Base-by-base conservation (phyloP, 2,329 filamentous ascomycete species). In the Verticillium isaacii region DNA sequence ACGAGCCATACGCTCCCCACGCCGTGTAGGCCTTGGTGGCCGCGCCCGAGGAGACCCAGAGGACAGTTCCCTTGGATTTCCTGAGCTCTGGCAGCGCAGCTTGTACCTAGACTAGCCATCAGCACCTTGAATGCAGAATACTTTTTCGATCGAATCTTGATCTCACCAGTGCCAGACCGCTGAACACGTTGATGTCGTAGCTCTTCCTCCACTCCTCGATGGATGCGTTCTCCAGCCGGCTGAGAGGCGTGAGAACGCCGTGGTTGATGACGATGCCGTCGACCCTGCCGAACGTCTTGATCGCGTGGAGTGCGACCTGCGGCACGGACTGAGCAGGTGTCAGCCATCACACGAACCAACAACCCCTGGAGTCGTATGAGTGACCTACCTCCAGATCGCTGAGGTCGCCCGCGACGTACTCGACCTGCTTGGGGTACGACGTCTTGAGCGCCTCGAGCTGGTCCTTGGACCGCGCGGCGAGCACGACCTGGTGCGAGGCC, bases 261-360 rank as follows among this genome's bases (percentile, higher is more conserved):
- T 99, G 95, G 74, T 98, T 98, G 64, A 98, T 78, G 14, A 99
- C 86, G 55, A 99, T 73, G 1, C 88, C 90, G 71, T 99, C 93
- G 5, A 99, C 76, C 57, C 79, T 81, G 11, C 88, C 89, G 73
- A 92, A 98, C 0, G 84, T 78, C 32, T 83, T 77, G 12, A 90
- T 70, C 0, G 93, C 89, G 1, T 87, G 76, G 3, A 88, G 80
- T 5, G 92, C 85, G 5, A 90, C 84, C 70, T 84, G 84, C 1
- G 82, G 74, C 4, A 86, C 84, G 32, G 89, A 74, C 83, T 85
- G 25, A 5, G 3, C 9, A n/a, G 9, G 25, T 32, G 54, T 56
- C 14, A 56, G 54, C 11, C 23, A 2, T 17, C 52, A 32, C 19
- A 17, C 19, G 52, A 29, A 29, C 2, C 15, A 50, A 50, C 25